Conservation (phyloP, 257 asterid species). For the Primulina eburnea region DNA sequence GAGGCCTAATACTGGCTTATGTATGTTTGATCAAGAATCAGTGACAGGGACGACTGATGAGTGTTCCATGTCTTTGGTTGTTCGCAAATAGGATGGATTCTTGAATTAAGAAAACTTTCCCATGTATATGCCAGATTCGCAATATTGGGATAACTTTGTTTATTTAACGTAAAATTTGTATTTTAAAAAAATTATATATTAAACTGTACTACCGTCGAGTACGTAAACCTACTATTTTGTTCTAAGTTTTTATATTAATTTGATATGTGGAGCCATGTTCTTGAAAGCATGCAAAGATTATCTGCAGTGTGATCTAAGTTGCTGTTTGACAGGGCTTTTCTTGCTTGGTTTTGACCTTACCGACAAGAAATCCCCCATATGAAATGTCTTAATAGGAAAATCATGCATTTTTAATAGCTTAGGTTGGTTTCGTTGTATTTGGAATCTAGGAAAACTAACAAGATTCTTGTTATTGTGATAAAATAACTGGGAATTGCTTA, state of each 20-base stretch:
- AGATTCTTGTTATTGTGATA: constrained; percentile 15
- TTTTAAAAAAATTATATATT: constrained; percentile 19
- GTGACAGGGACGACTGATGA: constrained; percentile 32
- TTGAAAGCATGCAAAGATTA: constrained; percentile 48
- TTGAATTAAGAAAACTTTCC: constrained; percentile 38
- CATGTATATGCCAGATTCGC: constrained; percentile 46
- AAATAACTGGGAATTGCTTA: too few species aligned
- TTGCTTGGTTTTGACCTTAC: constrained; percentile 44
- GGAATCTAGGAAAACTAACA: constrained; percentile 28
- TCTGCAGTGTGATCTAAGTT: constrained; percentile 37
- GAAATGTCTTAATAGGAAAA: neutral
- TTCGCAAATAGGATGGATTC: constrained; percentile 38
- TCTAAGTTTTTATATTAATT: constrained; percentile 7
- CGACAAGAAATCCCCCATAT: constrained; percentile 20
- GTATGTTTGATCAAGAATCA: constrained; percentile 31
- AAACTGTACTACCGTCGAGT: constrained; percentile 5
- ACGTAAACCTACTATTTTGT: neutral
- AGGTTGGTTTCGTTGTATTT: constrained; percentile 25
- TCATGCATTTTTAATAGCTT: constrained; percentile 17
- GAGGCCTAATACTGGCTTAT: constrained; percentile 15
- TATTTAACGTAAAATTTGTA: constrained; percentile 13
- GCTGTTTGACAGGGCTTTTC: constrained; percentile 34
- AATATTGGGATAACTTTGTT: constrained; percentile 10
- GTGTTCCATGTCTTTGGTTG: constrained; percentile 47
- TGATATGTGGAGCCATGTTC: constrained; percentile 33